These are phyloP conservation scores for Monosporozyma yasuniensis DNA, from an alignment of 805 yeast genomes.

Conservation along the genomic window DNA sequence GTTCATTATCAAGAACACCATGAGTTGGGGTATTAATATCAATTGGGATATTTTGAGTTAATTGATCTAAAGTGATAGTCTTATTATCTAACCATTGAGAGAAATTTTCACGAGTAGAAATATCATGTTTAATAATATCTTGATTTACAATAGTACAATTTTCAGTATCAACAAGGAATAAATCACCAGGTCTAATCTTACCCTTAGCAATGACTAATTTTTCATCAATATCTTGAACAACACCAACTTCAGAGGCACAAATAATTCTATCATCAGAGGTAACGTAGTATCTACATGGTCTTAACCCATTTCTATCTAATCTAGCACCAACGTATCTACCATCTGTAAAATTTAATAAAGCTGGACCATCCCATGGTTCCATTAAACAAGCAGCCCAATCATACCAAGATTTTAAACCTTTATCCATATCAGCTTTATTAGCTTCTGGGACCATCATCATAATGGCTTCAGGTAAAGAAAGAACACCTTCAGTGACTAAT, in stretches of 20 bases:
- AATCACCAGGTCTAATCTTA: conserved; percentile 89
- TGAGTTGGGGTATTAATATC: conserved; percentile 12
- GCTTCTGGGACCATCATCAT: conserved; percentile 98
- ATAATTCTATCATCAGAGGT: conserved; percentile 92
- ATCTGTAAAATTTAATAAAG: conserved; percentile 90
- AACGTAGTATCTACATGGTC: conserved; percentile 96
- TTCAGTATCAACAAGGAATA: conserved; percentile 89
- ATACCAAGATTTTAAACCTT: conserved; percentile 86
- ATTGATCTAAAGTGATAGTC: conserved; percentile 60
- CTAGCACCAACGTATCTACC: conserved; percentile 98
- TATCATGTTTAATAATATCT: conserved; percentile 70
- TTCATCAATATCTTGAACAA: conserved; percentile 73
- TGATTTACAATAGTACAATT: conserved; percentile 92
- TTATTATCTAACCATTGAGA: conserved; percentile 87
- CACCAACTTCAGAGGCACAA: conserved; percentile 98
- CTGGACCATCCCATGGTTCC: conserved; percentile 99
- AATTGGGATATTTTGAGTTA: conserved; percentile 28
- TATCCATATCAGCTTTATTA: conserved; percentile 95
- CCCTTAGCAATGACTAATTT: conserved; percentile 82
- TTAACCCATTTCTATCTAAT: conserved; percentile 90
- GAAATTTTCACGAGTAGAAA: conserved; percentile 80
- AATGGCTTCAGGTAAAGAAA: conserved; percentile 91
- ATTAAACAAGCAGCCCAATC: conserved; percentile 98
- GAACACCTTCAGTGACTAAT: conserved; percentile 81
- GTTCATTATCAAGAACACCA: conserved; percentile 67